phyloP scores from a whole-genome alignment of 176 grass and related monocot genomes.

The Oryza punctata region DNA sequence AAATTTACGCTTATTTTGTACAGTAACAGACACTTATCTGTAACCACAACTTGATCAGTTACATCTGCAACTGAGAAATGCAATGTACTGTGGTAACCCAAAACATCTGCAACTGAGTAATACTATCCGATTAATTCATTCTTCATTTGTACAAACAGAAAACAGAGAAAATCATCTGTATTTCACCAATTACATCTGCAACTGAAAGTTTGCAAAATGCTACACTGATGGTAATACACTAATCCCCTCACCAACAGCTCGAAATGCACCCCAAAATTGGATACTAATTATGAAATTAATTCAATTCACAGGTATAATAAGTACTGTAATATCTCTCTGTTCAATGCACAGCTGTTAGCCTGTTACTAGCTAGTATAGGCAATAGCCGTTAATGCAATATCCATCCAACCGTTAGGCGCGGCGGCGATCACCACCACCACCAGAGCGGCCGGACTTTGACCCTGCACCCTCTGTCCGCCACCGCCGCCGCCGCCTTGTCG shows the following conservation, averaged over 20 bases:
- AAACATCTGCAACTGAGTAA: background rate
- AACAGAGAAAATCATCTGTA: background rate
- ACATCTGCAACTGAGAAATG: background rate
- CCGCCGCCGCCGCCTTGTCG: constrained; percentile 7
- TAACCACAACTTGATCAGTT: background rate
- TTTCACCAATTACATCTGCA: background rate
- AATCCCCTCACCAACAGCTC: background rate
- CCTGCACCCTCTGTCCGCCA: constrained; percentile 26
- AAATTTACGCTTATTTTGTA: background rate
- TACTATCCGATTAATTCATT: background rate
- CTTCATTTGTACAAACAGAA: background rate
- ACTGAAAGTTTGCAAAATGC: background rate
- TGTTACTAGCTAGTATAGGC: background rate
- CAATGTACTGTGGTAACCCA: no score
- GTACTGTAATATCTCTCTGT: background rate
- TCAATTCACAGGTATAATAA: background rate
- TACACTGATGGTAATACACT: background rate
- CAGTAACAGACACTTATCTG: background rate
- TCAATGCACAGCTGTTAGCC: background rate
- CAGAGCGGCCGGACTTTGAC: constrained; percentile 52
- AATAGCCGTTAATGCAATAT: background rate
- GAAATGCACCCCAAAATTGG: background rate
- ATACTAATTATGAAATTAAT: background rate
- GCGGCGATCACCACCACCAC: constrained; percentile 53
- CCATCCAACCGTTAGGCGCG: background rate